Evolutionary conservation across 495 filamentous ascomycete species (phyloP).

Genomic region (Penicillium coprophilum): DNA sequence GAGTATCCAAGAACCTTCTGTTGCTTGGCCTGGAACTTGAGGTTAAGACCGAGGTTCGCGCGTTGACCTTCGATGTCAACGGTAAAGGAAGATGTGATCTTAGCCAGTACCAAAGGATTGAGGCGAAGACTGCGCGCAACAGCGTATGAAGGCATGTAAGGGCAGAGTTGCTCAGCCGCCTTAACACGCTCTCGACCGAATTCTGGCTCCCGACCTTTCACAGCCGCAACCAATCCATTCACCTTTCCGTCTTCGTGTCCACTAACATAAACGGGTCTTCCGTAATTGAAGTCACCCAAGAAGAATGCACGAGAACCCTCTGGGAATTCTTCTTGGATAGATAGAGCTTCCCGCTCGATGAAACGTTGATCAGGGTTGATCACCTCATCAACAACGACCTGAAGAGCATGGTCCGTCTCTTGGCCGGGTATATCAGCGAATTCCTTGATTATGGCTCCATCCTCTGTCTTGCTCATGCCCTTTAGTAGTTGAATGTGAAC

Average conservation of each 20-base stretch:
- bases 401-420: constrained; percentile 88
- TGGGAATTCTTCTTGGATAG: constrained; percentile 92
- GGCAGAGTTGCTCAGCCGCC: constrained; percentile 62
- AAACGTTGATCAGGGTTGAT: constrained; percentile 90
- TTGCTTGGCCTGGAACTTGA: constrained; percentile 95
- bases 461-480: constrained; percentile 85
- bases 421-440: constrained; percentile 86
- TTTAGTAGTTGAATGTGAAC: constrained; percentile 91
- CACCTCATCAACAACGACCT: constrained; percentile 87
- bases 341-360: constrained; percentile 79
- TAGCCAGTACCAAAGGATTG: constrained; percentile 85
- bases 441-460: constrained; percentile 89
- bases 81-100: constrained; percentile 90
- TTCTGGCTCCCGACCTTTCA: constrained; percentile 70
- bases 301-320: constrained; percentile 81
- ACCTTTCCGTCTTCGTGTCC: constrained; percentile 70
- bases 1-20: constrained; percentile 96
- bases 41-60: constrained; percentile 88
- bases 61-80: constrained; percentile 74
- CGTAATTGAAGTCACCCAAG: constrained; percentile 93
- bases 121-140: constrained; percentile 79
- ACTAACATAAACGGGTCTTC: constrained; percentile 81
- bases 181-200: constrained; percentile 73
- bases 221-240: constrained; percentile 68
- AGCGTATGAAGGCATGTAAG: constrained; percentile 81